phyloP scores from a whole-genome alignment of 2,329 filamentous ascomycete genomes.

The Colletotrichum higginsianum region DNA sequence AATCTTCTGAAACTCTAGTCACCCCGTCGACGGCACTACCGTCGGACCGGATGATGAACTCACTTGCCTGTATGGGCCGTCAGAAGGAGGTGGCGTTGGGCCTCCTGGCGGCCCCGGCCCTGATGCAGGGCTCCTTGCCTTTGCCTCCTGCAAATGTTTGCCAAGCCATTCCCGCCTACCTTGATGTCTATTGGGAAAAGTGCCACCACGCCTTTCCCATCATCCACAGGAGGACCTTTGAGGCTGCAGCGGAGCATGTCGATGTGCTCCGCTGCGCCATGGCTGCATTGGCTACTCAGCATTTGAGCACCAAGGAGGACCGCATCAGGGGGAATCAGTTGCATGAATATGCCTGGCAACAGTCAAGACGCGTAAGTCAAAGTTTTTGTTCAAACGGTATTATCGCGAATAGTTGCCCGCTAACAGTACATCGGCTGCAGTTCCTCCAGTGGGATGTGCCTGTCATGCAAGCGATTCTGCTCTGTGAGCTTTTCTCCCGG shows the following conservation, averaged over 20 bases:
- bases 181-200: conserved; percentile 68
- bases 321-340: conserved; percentile 65
- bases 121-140: conserved; percentile 56
- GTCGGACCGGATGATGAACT: conserved; percentile 51
- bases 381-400: too few relatives aligned
- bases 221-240: conserved; percentile 63
- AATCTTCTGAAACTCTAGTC: conserved; percentile 65
- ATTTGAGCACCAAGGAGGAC: conserved; percentile 63
- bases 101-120: conserved; percentile 53
- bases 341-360: conserved; percentile 66
- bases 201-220: conserved; percentile 65
- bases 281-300: conserved; percentile 71
- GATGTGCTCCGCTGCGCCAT: conserved; percentile 67
- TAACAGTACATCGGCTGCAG: conserved; percentile 49
- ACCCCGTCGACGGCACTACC: conserved; percentile 59
- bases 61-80: conserved; percentile 55
- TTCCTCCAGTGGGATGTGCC: conserved; percentile 64
- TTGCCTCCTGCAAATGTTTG: conserved; percentile 50
- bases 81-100: conserved; percentile 59
- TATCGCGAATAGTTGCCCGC: not conserved
- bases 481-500: conserved; percentile 69
- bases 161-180: conserved; percentile 64
- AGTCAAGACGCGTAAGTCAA: conserved; percentile 64
- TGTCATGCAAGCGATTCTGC: conserved; percentile 67
- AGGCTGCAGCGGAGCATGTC: conserved; percentile 55